A percentile compares a stretch with the other conserved stretches of the same genome.
These are phyloP conservation scores for Ophiostoma sp. DNA, from an alignment of 2,329 filamentous ascomycete genomes.

Conservation along the genomic window DNA sequence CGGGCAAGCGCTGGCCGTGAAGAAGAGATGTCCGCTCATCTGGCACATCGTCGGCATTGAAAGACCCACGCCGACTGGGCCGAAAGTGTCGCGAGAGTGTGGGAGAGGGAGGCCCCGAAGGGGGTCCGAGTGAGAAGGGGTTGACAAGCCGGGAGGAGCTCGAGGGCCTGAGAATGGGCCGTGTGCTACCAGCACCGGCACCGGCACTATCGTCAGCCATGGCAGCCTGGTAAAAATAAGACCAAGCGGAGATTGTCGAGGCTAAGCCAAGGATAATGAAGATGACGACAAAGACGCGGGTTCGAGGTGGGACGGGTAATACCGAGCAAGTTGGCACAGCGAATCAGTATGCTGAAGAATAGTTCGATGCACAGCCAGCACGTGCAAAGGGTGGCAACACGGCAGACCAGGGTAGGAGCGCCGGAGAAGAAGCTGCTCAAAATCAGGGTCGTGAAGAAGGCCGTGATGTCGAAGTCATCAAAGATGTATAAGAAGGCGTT, in stretches of 20 bases:
- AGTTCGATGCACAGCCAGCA: background rate
- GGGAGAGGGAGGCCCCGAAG: conserved; percentile 33
- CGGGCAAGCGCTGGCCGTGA: conserved; percentile 26
- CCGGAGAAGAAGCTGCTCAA: background rate
- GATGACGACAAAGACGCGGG: background rate
- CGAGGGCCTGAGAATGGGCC: background rate
- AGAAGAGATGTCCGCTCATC: conserved; percentile 34
- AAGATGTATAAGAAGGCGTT: background rate
- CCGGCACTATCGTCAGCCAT: conserved; percentile 1
- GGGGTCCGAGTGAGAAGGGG: conserved; percentile 19
- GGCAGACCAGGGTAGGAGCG: conserved; percentile 6
- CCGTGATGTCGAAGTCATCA: background rate
- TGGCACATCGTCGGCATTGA: conserved; percentile 27
- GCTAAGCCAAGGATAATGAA: too few species aligned
- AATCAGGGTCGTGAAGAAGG: background rate
- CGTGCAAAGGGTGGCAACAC: conserved; percentile 6
- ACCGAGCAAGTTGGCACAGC: conserved; percentile 3
- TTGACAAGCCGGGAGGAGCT: conserved; percentile 3
- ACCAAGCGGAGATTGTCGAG: background rate
- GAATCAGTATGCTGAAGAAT: background rate
- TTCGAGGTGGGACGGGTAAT: background rate
- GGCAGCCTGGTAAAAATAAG: background rate
- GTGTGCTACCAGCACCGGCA: background rate
- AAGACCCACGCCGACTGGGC: conserved; percentile 28
- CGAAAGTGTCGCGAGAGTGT: conserved; percentile 25